These are phyloP conservation scores for Annona cherimola DNA, from an alignment of 164 flowering plant genomes.

Conservation along the genomic window DNA sequence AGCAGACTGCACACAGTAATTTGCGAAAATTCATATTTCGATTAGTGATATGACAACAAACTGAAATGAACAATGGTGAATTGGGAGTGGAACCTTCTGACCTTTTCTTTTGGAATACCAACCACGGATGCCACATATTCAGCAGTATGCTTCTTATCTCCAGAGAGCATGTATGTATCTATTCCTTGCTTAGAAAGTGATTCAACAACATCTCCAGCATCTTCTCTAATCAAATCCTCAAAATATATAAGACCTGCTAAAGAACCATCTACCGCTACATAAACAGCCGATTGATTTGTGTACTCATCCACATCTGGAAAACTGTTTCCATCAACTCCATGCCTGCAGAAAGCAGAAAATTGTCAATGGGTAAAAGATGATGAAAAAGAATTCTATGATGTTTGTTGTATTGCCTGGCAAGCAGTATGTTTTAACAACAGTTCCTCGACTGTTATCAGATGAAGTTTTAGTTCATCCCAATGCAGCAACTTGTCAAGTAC, in stretches of 20 bases:
- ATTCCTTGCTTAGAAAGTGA: slow-evolving; percentile 65
- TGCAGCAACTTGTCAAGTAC: too few relatives aligned
- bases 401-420: too few relatives aligned
- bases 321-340: slow-evolving; percentile 56
- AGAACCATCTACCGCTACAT: slow-evolving; percentile 71
- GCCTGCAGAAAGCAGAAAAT: slow-evolving; percentile 38
- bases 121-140: slow-evolving; percentile 90
- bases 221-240: slow-evolving; percentile 93
- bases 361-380: neutral
- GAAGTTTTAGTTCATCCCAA: too few relatives aligned
- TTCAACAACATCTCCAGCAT: slow-evolving; percentile 67
- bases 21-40: neutral
- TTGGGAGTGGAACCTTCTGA: slow-evolving; percentile 15
- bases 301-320: slow-evolving; percentile 47
- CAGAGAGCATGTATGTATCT: slow-evolving; percentile 78
- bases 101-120: slow-evolving; percentile 83
- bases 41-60: neutral
- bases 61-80: neutral
- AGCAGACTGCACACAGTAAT: neutral
- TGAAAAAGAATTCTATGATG: too few relatives aligned
- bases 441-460: too few relatives aligned
- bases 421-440: too few relatives aligned
- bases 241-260: slow-evolving; percentile 84
- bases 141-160: slow-evolving; percentile 81
- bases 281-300: slow-evolving; percentile 72